Evolutionary conservation across 768 basidiomycete species (phyloP).

Genomic region (Podaxis sp.): DNA sequence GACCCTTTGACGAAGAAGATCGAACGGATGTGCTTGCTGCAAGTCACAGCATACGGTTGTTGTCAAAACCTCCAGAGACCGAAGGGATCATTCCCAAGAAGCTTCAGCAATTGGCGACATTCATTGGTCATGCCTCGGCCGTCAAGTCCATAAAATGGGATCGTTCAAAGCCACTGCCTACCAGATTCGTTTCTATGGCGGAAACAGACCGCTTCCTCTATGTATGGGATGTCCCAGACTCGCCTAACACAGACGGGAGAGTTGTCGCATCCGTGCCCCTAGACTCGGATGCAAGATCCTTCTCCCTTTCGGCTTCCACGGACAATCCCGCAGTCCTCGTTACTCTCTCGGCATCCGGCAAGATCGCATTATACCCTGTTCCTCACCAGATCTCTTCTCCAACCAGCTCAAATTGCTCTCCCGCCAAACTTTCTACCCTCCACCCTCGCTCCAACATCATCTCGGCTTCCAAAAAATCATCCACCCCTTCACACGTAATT

Average conservation of each 20-base stretch:
- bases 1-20: constrained; percentile 33
- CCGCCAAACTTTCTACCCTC: constrained; percentile 45
- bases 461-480: constrained; percentile 32
- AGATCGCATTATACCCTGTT: constrained; percentile 52
- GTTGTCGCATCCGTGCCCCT: constrained; percentile 58
- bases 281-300: constrained; percentile 55
- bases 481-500: constrained; percentile 34
- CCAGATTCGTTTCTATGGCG: constrained; percentile 55
- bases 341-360: constrained; percentile 55
- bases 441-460: constrained; percentile 47
- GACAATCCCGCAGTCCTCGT: constrained; percentile 38
- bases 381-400: constrained; percentile 39
- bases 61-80: constrained; percentile 30
- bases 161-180: constrained; percentile 29
- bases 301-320: constrained; percentile 31
- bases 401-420: constrained; percentile 32
- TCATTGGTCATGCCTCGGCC: constrained; percentile 64
- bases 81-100: constrained; percentile 31
- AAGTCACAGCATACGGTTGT: constrained; percentile 55
- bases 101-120: constrained; percentile 42
- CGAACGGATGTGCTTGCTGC: constrained; percentile 48
- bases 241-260: constrained; percentile 39
- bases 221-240: constrained; percentile 51
- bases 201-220: constrained; percentile 60
- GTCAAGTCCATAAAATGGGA: constrained; percentile 52